These are phyloP conservation scores for Sugiyamaella castrensis DNA, from an alignment of 1,139 yeast species.

Conservation along the genomic window DNA sequence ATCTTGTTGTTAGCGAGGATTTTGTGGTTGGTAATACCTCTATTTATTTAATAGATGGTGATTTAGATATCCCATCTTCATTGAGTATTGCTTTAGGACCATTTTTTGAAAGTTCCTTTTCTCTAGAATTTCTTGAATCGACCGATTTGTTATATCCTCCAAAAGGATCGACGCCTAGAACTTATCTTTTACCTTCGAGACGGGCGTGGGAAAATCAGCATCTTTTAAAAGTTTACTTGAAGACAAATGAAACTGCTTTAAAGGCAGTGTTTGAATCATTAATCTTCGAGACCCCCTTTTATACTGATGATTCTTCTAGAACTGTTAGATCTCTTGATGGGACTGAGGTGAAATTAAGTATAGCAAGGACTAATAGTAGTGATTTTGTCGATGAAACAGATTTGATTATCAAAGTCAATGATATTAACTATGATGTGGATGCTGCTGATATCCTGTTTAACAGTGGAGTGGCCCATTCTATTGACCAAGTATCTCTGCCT, in stretches of 20 bases:
- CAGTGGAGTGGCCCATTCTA: conserved; percentile 82
- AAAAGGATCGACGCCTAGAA: conserved; percentile 48
- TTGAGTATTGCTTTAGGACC: conserved; percentile 55
- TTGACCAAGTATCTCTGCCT: conserved; percentile 59
- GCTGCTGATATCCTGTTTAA: conserved; percentile 71
- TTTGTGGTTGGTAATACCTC: conserved; percentile 53
- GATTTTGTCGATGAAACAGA: not conserved
- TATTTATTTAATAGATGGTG: conserved; percentile 62
- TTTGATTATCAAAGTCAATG: conserved; percentile 3
- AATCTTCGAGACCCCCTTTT: conserved; percentile 61
- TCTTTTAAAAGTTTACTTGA: conserved; percentile 58
- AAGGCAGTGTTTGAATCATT: conserved; percentile 53
- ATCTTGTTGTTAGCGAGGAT: conserved; percentile 45
- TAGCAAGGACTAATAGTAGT: not conserved
- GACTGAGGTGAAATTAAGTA: conserved; percentile 31
- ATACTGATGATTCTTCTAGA: conserved; percentile 54
- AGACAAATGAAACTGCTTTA: conserved; percentile 51
- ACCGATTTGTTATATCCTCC: conserved; percentile 47
- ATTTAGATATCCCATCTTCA: conserved; percentile 54
- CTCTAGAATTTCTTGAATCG: conserved; percentile 50
- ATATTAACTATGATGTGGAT: conserved; percentile 30
- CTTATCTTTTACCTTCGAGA: conserved; percentile 77
- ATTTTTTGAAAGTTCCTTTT: conserved; percentile 50
- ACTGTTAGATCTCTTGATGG: conserved; percentile 37
- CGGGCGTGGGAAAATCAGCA: conserved; percentile 69